These are phyloP conservation scores for Dactylellina cionopaga DNA, from an alignment of 2,329 filamentous ascomycete genomes.

Conservation along the genomic window DNA sequence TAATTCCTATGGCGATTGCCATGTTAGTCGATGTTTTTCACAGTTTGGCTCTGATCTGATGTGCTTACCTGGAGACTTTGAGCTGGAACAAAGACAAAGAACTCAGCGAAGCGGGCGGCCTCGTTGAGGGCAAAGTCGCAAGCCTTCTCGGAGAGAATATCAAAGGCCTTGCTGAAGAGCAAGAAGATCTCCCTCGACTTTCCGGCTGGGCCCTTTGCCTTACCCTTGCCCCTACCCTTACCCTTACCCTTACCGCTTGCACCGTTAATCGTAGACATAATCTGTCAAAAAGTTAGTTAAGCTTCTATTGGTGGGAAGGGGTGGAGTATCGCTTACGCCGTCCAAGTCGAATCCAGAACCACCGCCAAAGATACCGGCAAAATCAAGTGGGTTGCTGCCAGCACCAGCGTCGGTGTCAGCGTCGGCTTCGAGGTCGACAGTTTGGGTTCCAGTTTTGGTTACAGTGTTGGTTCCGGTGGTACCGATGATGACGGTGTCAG, in stretches of 20 bases:
- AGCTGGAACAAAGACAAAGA: conserved; percentile 31
- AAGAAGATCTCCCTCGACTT: conserved; percentile 24
- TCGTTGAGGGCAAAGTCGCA: conserved; percentile 44
- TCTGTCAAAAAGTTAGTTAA: too few species aligned
- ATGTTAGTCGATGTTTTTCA: not conserved
- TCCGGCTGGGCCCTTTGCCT: not conserved
- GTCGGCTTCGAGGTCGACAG: too few species aligned
- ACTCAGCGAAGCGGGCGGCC: conserved; percentile 31
- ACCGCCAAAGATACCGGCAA: not conserved
- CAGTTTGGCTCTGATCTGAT: not conserved
- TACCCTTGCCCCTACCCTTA: not conserved
- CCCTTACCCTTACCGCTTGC: not conserved
- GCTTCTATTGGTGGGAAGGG: too few species aligned
- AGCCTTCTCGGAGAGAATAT: conserved; percentile 35
- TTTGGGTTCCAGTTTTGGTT: too few species aligned
- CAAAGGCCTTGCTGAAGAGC: conserved; percentile 37
- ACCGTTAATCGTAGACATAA: too few species aligned
- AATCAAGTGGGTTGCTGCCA: too few species aligned
- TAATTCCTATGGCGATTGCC: conserved; percentile 16
- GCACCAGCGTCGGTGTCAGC: not conserved
- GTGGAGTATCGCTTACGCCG: not conserved
- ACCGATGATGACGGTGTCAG: not conserved
- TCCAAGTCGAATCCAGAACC: not conserved
- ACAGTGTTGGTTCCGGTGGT: not conserved
- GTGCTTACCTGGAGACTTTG: conserved; percentile 28